A percentile compares a stretch with the other conserved stretches of the same genome.
Conservation (phyloP, 768 basidiomycete species). For the Calocera viscosa region DNA sequence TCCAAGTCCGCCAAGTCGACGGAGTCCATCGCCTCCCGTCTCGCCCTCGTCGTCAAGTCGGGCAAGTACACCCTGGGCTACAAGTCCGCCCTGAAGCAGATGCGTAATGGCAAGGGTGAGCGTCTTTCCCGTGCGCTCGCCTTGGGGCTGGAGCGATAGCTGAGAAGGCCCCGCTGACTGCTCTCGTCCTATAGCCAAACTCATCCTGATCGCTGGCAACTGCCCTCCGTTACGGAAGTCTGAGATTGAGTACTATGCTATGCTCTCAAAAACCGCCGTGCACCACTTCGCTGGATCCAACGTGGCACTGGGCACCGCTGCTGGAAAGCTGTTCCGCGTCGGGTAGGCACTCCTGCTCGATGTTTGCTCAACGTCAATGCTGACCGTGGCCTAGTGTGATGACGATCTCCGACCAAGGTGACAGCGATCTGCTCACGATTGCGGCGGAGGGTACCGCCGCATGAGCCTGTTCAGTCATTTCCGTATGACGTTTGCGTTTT, state of each 20-base stretch:
- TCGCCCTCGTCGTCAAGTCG: conserved; percentile 95
- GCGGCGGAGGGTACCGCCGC: conserved; percentile 49
- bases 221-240: conserved; percentile 98
- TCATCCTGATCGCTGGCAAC: conserved; percentile 96
- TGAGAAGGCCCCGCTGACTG: conserved; percentile 95
- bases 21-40: conserved; percentile 84
- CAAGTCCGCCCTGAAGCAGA: conserved; percentile 96
- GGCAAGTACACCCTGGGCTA: conserved; percentile 95
- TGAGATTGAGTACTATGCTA: conserved; percentile 99
- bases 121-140: conserved; percentile 20
- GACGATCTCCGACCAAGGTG: conserved; percentile 91
- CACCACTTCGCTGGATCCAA: conserved; percentile 98
- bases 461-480: neutral
- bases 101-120: conserved; percentile 96
- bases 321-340: conserved; percentile 98
- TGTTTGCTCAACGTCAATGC: neutral
- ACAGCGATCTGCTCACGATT: conserved; percentile 85
- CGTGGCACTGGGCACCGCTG: conserved; percentile 95
- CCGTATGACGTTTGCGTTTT: neutral
- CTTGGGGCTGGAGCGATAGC: conserved; percentile 94
- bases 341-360: conserved; percentile 42
- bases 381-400: conserved; percentile 55
- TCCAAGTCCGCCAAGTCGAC: conserved; percentile 86
- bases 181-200: conserved; percentile 58
- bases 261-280: conserved; percentile 97